Evolutionary conservation across 2,329 filamentous ascomycete species (phyloP).

Genomic region (Malbranchea zuffiana): DNA sequence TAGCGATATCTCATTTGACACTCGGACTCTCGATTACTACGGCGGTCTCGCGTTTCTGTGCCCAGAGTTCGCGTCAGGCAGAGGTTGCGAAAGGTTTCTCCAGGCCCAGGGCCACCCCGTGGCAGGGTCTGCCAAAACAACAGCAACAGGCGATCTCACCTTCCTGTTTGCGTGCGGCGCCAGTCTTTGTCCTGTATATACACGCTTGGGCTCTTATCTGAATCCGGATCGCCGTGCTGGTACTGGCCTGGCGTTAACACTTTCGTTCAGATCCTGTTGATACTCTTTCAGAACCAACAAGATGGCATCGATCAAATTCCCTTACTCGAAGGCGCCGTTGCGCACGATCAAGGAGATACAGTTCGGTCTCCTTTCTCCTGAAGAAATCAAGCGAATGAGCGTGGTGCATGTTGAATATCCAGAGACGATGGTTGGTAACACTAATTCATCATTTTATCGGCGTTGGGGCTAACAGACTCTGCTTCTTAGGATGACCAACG

Average conservation of each 20-base stretch:
- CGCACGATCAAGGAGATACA: conserved; percentile 98
- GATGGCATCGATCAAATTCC: conserved; percentile 88
- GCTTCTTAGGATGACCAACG: conserved; percentile 65
- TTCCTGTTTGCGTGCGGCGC: conserved; percentile 17
- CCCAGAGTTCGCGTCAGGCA: conserved; percentile 22
- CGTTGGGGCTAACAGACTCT: conserved; percentile 13
- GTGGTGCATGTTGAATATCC: conserved; percentile 92
- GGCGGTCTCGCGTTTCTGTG: conserved; percentile 21
- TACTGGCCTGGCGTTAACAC: too few species aligned
- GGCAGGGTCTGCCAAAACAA: conserved; percentile 40
- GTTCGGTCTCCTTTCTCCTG: conserved; percentile 92
- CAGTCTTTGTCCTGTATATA: conserved; percentile 2
- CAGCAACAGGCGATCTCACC: conserved; percentile 29
- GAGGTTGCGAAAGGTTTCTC: conserved; percentile 21
- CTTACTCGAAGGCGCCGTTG: conserved; percentile 87
- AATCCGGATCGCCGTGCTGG: too few species aligned
- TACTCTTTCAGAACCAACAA: too few species aligned
- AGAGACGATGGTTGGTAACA: conserved; percentile 70
- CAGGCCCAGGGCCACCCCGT: conserved; percentile 37
- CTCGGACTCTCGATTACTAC: conserved; percentile 19
- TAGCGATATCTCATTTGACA: conserved; percentile 31
- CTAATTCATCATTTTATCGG: not conserved
- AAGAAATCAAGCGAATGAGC: conserved; percentile 99
- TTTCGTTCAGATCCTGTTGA: too few species aligned
- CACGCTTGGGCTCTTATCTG: too few species aligned